Base-by-base conservation (phyloP, 2,329 filamentous ascomycete genomes). In the Colletotrichum sublineola region DNA sequence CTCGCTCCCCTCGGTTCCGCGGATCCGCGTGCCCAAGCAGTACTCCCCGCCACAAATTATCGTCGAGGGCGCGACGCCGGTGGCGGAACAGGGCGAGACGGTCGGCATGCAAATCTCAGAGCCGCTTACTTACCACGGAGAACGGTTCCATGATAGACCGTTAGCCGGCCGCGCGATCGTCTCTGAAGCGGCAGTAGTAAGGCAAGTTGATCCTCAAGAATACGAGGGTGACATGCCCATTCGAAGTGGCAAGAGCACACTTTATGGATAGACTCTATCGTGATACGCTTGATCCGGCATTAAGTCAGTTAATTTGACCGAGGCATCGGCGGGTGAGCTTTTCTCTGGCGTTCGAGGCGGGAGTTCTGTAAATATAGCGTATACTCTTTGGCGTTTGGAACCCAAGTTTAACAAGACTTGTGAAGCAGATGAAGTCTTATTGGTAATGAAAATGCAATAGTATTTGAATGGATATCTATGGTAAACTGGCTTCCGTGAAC, bases 21-120 rank as follows among this genome's bases (percentile, higher is more conserved):
- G 82, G 36, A 76, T 85, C 0, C 77, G 80, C 0, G 76, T 84
- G 14, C 82, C 85, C 0, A 86, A 82, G 75, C 82, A 83, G 74
- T 83, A 85, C 75, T 71, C 76, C 0, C 83, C 85, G 1, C 84
- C 83, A 0, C 74, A 75, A 15, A 79, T 85, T n/a, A 76, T 74
- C 4, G 69, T 82, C 1, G 56, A 79, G 15, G 76, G 61, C 14
- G 77, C 81, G 1, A 80, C 79, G 1, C 80, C 80, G 0, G 44
- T 77, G 1, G 79, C 75, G 1, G 74, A 75, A 12, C 71, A 75
- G 5, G 77, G 67, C 20, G 77, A 78, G 48, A 44, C 65, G 0
- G 50, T 73, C 2, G 74, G 76, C 15, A 74, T 81, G 63, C 74
- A 78, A 3, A 81, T 84, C 6, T 79, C 79, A 5, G 70, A 76